These are phyloP conservation scores for Plantago elongata DNA, from an alignment of 257 asterid genomes.

Conservation along the genomic window DNA sequence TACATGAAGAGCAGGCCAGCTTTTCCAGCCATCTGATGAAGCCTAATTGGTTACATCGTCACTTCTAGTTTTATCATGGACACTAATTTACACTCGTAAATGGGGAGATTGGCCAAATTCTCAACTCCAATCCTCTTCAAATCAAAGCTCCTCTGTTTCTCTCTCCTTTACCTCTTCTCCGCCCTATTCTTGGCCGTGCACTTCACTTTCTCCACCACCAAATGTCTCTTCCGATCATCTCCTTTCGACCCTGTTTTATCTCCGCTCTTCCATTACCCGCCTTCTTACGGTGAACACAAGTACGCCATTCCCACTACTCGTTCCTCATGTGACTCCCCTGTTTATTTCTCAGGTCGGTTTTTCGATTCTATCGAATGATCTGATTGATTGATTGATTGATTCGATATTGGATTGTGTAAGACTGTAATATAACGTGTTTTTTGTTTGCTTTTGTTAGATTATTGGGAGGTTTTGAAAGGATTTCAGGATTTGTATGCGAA, in stretches of 20 bases:
- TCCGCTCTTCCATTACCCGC: slow-evolving; percentile 61
- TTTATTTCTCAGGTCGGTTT: slow-evolving; percentile 59
- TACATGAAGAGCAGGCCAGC: no score
- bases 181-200: slow-evolving; percentile 48
- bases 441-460: slow-evolving; percentile 40
- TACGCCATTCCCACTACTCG: slow-evolving; percentile 74
- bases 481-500: slow-evolving; percentile 28
- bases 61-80: not conserved
- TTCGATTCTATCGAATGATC: not conserved
- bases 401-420: not conserved
- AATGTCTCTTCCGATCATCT: slow-evolving; percentile 63
- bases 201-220: slow-evolving; percentile 51
- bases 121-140: slow-evolving; percentile 64
- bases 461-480: slow-evolving; percentile 46
- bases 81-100: slow-evolving; percentile 11
- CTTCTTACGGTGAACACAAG: slow-evolving; percentile 93
- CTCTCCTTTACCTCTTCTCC: slow-evolving; percentile 59
- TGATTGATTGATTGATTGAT: not conserved
- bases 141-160: slow-evolving; percentile 73
- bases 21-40: not conserved
- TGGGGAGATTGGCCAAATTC: slow-evolving; percentile 35
- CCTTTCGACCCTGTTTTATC: slow-evolving; percentile 68
- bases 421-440: slow-evolving; percentile 12
- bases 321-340: slow-evolving; percentile 74
- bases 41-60: not conserved